Percentiles rank a stretch among this genome's conserved stretches.
Conservation (phyloP, 192 early-diverging fungal species). For the Funneliformis mosseae region DNA sequence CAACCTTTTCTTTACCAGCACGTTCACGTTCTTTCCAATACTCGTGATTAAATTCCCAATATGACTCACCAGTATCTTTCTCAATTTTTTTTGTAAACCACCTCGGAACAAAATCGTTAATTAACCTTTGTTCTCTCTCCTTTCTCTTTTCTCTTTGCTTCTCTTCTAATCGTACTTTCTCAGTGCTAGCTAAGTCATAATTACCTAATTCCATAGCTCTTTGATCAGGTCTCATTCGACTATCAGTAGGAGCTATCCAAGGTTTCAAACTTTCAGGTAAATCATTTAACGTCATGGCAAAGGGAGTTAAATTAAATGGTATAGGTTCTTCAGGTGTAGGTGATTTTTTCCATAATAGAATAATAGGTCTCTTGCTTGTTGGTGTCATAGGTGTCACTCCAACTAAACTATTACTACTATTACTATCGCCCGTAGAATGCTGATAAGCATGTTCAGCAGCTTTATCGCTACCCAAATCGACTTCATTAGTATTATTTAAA, state of each 20-base stretch:
- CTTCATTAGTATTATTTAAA: slow-evolving; percentile 12
- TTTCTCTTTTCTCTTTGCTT: slow-evolving; percentile 70
- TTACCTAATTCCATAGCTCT: slow-evolving; percentile 81
- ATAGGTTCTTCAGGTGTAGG: slow-evolving; percentile 52
- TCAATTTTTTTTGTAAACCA: slow-evolving; percentile 78
- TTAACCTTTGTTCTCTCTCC: slow-evolving; percentile 57
- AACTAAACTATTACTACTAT: background rate
- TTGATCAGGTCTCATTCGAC: slow-evolving; percentile 84
- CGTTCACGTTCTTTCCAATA: slow-evolving; percentile 73
- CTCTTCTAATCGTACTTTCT: slow-evolving; percentile 76
- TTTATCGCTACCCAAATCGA: slow-evolving; percentile 51
- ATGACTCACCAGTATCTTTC: slow-evolving; percentile 66
- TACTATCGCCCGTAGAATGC: background rate
- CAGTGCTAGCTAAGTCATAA: slow-evolving; percentile 73
- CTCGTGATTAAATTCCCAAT: slow-evolving; percentile 64
- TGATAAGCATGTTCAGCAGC: slow-evolving; percentile 38
- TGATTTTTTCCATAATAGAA: slow-evolving; percentile 67
- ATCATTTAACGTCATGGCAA: slow-evolving; percentile 80
- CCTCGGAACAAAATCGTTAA: slow-evolving; percentile 61
- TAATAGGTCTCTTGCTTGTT: slow-evolving; percentile 47
- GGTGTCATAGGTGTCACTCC: slow-evolving; percentile 27
- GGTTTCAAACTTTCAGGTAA: slow-evolving; percentile 54
- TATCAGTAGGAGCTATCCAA: slow-evolving; percentile 78
- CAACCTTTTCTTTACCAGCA: slow-evolving; percentile 42
- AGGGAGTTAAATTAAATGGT: slow-evolving; percentile 76